These are phyloP conservation scores for Anaeramoeba ignava DNA, from an alignment of 78 protist species.

Conservation along the genomic window DNA sequence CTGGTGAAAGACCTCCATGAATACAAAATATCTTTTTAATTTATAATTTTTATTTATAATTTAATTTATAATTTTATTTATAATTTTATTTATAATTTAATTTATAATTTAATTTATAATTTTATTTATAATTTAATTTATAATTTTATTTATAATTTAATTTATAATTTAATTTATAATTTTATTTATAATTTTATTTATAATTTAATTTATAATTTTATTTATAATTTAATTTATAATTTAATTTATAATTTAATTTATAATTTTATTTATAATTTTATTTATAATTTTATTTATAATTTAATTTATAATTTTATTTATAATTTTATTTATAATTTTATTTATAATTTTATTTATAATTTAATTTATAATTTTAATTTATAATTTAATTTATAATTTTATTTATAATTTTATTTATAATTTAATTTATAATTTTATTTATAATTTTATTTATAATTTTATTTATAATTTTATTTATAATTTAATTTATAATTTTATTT, in stretches of 20 bases:
- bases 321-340: neutral
- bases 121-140: no score
- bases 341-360: neutral
- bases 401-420: no score
- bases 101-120: no score
- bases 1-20: slow-evolving; percentile 41
- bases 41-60: neutral
- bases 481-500: no score
- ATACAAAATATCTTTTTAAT: slow-evolving; percentile 12
- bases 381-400: no score
- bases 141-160: no score
- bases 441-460: no score
- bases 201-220: neutral
- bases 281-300: neutral
- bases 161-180: no score
- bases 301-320: neutral
- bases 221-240: neutral
- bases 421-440: no score
- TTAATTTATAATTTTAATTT: slow-evolving; percentile 1
- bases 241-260: neutral
- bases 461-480: no score
- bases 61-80: neutral
- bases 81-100: neutral
- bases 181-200: neutral
- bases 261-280: neutral